Conservation (phyloP, 139 green algal genomes). For the Ostreobium quekettii region DNA sequence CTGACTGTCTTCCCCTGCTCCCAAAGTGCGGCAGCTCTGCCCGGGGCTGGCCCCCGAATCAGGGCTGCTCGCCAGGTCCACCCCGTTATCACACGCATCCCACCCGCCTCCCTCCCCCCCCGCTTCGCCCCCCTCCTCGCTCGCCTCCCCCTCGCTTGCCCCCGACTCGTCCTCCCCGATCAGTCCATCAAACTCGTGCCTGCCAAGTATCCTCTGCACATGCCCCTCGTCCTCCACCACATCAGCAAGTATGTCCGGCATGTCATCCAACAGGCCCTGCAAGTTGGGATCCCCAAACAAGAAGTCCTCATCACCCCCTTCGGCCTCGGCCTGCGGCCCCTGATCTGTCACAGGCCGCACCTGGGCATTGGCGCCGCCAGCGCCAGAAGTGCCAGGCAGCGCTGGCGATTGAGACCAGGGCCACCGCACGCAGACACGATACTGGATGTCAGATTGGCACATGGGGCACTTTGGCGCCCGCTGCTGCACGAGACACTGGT, state of each 20-base stretch:
- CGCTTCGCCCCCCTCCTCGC: too few relatives aligned
- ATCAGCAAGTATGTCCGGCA: conserved; percentile 23
- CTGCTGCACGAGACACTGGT: conserved; percentile 44
- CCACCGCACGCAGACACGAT: conserved; percentile 46
- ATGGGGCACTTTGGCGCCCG: conserved; percentile 60
- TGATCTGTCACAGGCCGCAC: background rate
- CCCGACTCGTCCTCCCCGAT: too few relatives aligned
- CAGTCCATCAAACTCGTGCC: too few relatives aligned
- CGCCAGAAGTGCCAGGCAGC: background rate
- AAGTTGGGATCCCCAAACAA: conserved; percentile 34
- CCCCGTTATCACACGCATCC: too few relatives aligned
- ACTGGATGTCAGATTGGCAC: conserved; percentile 57
- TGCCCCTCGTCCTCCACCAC: too few relatives aligned
- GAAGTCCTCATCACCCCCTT: conserved; percentile 19
- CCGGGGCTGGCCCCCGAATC: too few relatives aligned
- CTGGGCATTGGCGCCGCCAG: background rate
- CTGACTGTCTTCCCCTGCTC: too few relatives aligned
- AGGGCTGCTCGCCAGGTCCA: too few relatives aligned
- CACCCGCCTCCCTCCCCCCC: too few relatives aligned
- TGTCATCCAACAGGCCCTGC: conserved; percentile 31
- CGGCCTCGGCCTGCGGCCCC: background rate
- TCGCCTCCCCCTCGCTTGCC: too few relatives aligned
- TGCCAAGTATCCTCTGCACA: too few relatives aligned
- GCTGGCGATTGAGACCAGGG: conserved; percentile 14
- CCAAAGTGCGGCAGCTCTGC: too few relatives aligned